phyloP scores from a whole-genome alignment of 2,329 filamentous ascomycete genomes.

The Diaporthe citri region DNA sequence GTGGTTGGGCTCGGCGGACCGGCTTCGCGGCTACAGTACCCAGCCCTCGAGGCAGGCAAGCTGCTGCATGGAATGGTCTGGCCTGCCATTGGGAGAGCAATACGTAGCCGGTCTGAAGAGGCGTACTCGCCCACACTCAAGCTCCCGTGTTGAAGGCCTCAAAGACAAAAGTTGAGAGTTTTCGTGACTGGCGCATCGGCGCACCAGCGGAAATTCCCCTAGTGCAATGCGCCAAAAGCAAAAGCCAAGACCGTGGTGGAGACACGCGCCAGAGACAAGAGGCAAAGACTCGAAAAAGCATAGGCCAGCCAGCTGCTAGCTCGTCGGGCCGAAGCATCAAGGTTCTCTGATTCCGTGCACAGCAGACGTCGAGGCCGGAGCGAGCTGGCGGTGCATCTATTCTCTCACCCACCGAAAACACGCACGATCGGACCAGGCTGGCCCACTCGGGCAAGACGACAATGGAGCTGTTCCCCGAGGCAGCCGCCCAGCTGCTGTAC shows the following conservation, averaged over 20 bases:
- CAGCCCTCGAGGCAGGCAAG: constrained; percentile 5
- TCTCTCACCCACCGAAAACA: not conserved
- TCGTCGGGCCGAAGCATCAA: constrained; percentile 14
- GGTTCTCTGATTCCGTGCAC: not conserved
- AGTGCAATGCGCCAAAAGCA: constrained; percentile 5
- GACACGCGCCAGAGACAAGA: not conserved
- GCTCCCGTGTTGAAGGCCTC: not conserved
- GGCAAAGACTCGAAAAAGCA: constrained; percentile 12
- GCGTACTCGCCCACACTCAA: not conserved
- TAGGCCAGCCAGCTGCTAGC: constrained; percentile 9
- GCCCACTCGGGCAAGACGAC: not conserved
- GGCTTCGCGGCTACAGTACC: constrained; percentile 19
- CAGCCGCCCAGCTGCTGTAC: constrained; percentile 1
- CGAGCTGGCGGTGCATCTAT: not conserved
- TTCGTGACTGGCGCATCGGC: not conserved
- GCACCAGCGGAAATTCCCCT: not conserved
- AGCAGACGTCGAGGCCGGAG: not conserved
- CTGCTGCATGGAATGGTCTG: not conserved
- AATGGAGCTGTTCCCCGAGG: constrained; percentile 13
- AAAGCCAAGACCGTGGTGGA: not conserved
- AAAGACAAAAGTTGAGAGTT: not conserved
- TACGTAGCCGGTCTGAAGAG: not conserved
- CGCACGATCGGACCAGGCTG: not conserved
- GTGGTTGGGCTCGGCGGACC: constrained; percentile 11
- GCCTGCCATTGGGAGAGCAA: not conserved